Conservation (phyloP, 2,329 filamentous ascomycete genomes). For the Microthyrium microscopicum region DNA sequence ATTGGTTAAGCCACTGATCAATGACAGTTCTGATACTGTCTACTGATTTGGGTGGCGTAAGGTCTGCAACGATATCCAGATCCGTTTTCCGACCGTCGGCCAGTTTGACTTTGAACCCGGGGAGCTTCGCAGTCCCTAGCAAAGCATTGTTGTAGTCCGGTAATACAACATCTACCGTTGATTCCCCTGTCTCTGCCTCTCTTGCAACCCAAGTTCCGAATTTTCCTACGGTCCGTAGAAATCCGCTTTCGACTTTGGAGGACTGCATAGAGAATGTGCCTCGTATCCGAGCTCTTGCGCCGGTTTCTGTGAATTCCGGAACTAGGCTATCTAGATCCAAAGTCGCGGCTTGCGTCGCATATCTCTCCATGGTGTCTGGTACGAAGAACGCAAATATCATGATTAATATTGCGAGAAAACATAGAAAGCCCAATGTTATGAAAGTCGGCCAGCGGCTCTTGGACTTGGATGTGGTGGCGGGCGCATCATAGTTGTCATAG, state of each 20-base stretch:
- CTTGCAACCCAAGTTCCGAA: constrained; percentile 66
- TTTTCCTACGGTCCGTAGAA: constrained; percentile 58
- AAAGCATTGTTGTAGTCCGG: constrained; percentile 68
- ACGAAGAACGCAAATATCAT: constrained; percentile 67
- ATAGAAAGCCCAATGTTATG: constrained; percentile 53
- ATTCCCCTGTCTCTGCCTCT: constrained; percentile 56
- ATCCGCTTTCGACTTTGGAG: constrained; percentile 51
- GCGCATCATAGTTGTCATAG: too few species aligned
- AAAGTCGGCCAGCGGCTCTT: constrained; percentile 56
- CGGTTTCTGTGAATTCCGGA: constrained; percentile 64
- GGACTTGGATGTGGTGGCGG: too few species aligned
- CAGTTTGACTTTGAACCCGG: constrained; percentile 58
- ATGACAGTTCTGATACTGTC: constrained; percentile 64
- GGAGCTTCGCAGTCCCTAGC: constrained; percentile 61
- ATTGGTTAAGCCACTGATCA: constrained; percentile 76
- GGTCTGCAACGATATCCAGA: constrained; percentile 62
- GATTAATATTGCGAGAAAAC: constrained; percentile 45
- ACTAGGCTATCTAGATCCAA: constrained; percentile 73
- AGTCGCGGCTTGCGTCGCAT: constrained; percentile 67
- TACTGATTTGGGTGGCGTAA: constrained; percentile 59
- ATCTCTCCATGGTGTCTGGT: constrained; percentile 66
- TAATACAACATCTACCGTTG: constrained; percentile 59
- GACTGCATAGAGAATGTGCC: constrained; percentile 72
- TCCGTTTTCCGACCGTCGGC: constrained; percentile 60
- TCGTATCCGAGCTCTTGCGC: constrained; percentile 63